A percentile compares a stretch with the other conserved stretches of the same genome.
These are phyloP conservation scores for Massarina eburnea DNA, from an alignment of 2,329 filamentous ascomycete genomes.

Conservation along the genomic window DNA sequence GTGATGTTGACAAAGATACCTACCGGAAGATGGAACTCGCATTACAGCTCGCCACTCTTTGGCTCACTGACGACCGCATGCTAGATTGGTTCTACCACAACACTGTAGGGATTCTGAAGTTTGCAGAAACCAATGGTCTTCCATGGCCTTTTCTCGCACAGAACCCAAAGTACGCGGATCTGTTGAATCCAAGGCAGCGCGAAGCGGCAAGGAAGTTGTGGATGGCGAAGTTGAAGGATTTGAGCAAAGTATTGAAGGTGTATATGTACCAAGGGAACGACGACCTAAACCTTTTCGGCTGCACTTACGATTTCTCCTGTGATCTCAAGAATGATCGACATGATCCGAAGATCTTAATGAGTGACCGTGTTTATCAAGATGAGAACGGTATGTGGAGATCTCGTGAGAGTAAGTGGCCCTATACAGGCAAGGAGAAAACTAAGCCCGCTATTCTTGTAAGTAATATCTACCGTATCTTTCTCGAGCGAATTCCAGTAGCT, in stretches of 20 bases:
- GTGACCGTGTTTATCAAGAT: not conserved
- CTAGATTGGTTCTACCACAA: not conserved
- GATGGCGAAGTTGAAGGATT: not conserved
- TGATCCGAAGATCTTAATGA: not conserved
- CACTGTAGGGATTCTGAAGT: not conserved
- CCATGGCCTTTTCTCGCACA: not conserved
- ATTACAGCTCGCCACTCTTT: not conserved
- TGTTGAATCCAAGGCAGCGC: not conserved
- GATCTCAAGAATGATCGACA: not conserved
- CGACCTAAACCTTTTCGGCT: not conserved
- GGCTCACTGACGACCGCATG: not conserved
- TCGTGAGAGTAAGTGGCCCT: not conserved
- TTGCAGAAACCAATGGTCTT: not conserved
- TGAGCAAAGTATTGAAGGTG: not conserved
- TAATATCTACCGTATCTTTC: not conserved
- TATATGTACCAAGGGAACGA: not conserved
- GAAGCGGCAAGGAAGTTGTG: not conserved
- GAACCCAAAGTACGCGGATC: not conserved
- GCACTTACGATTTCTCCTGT: not conserved
- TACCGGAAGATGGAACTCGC: not conserved
- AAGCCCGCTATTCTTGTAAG: not conserved
- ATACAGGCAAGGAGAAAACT: not conserved
- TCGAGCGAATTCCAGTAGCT: not conserved
- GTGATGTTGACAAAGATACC: not conserved
- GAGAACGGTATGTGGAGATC: not conserved